A percentile compares a stretch with the other conserved stretches of the same genome.
These are phyloP conservation scores for Fusarium duplospermum DNA, from an alignment of 2,329 filamentous ascomycete species.

Conservation along the genomic window DNA sequence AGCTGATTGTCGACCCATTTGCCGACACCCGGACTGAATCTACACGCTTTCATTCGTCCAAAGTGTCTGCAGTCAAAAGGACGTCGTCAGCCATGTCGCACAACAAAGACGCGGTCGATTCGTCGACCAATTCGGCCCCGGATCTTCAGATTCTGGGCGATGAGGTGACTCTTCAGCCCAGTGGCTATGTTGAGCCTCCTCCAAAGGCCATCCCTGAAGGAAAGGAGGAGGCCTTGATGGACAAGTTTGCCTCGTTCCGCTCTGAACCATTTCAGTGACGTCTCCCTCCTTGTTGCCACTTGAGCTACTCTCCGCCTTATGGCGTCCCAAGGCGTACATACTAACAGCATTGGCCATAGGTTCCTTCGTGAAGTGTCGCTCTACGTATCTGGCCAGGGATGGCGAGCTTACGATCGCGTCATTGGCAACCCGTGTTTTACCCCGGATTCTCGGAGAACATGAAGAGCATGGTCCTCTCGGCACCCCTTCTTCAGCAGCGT, in stretches of 20 bases:
- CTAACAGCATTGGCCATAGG: conserved; percentile 55
- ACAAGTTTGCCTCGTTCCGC: conserved; percentile 89
- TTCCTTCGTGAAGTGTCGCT: conserved; percentile 95
- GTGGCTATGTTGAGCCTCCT: conserved; percentile 70
- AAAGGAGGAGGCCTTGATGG: conserved; percentile 78
- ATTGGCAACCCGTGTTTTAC: conserved; percentile 95
- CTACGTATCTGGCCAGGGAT: conserved; percentile 92
- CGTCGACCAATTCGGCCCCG: conserved; percentile 66
- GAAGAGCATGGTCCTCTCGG: conserved; percentile 80
- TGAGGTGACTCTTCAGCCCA: conserved; percentile 79
- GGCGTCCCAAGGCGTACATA: neutral
- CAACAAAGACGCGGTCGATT: conserved; percentile 46
- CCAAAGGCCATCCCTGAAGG: conserved; percentile 56
- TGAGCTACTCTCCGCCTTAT: neutral
- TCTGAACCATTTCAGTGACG: conserved; percentile 70
- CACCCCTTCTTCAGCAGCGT: conserved; percentile 78
- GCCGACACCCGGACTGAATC: conserved; percentile 9
- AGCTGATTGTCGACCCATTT: conserved; percentile 33
- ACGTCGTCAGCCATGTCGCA: conserved; percentile 45
- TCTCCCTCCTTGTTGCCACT: conserved; percentile 24
- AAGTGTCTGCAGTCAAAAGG: conserved; percentile 3
- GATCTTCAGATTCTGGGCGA: conserved; percentile 82
- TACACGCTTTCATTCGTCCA: conserved; percentile 15
- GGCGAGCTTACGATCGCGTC: conserved; percentile 91
- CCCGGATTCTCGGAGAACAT: conserved; percentile 91